phyloP scores from a whole-genome alignment of 495 filamentous ascomycete species.

The Podospora anserina region DNA sequence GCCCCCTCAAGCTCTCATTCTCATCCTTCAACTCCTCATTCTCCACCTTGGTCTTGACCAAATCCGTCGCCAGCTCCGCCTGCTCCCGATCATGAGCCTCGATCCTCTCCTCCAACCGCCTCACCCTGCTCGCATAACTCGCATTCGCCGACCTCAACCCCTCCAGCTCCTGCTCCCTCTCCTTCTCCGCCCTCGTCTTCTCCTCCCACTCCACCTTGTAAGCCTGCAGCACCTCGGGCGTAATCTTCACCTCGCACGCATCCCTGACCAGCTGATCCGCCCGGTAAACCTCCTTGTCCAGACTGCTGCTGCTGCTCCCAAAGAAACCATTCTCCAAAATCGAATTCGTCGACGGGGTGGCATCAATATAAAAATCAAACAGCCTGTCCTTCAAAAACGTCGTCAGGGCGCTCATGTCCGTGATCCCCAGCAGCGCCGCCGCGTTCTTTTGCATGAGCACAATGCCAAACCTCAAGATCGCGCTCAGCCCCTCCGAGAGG shows the following conservation, averaged over 20 bases:
- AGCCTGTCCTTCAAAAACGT: constrained; percentile 87
- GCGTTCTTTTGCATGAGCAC: constrained; percentile 94
- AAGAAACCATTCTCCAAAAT: constrained; percentile 97
- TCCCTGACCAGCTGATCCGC: constrained; percentile 92
- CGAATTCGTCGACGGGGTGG: constrained; percentile 77
- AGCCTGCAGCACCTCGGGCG: constrained; percentile 68
- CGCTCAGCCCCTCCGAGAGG: constrained; percentile 88
- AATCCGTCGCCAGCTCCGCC: constrained; percentile 82
- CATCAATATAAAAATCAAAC: constrained; percentile 96
- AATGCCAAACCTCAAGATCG: constrained; percentile 89
- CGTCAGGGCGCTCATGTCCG: constrained; percentile 83
- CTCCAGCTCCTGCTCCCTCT: constrained; percentile 81
- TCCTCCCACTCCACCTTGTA: constrained; percentile 94
- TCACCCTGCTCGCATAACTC: constrained; percentile 65
- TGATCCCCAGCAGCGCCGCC: constrained; percentile 72
- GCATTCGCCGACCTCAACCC: constrained; percentile 60
- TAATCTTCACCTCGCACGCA: constrained; percentile 85
- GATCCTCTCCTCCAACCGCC: constrained; percentile 78
- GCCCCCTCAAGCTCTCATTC: constrained; percentile 78
- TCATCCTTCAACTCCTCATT: constrained; percentile 85
- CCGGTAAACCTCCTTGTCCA: constrained; percentile 93
- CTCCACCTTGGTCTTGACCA: constrained; percentile 88
- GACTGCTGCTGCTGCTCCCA: constrained; percentile 73
- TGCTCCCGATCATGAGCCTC: constrained; percentile 92
- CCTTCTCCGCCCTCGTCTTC: constrained; percentile 69